phyloP scores from a whole-genome alignment of 768 basidiomycete species.

The Tephrocybe sp. region DNA sequence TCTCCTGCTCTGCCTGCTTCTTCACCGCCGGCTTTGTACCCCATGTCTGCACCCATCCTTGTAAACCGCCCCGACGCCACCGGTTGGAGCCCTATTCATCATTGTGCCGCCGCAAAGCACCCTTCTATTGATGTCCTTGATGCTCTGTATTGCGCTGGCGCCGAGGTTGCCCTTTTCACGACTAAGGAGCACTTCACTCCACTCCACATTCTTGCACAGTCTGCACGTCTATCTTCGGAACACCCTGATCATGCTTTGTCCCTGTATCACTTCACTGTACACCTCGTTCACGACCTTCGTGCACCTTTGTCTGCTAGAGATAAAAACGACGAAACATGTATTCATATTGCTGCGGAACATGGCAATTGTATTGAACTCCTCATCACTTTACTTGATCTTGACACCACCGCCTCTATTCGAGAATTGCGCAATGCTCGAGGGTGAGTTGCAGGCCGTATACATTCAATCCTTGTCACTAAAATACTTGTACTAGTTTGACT shows the following conservation, averaged over 20 bases:
- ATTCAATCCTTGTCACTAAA: conserved; percentile 3
- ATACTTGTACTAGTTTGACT: conserved; percentile 48
- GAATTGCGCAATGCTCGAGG: conserved; percentile 69
- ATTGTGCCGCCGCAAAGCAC: conserved; percentile 53
- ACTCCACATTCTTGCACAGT: conserved; percentile 62
- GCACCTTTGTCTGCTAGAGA: conserved; percentile 68
- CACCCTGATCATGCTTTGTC: conserved; percentile 31
- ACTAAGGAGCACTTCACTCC: conserved; percentile 59
- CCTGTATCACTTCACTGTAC: conserved; percentile 58
- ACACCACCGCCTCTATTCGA: conserved; percentile 50
- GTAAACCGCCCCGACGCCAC: conserved; percentile 66
- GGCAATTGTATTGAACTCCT: conserved; percentile 65
- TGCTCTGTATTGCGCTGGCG: conserved; percentile 71
- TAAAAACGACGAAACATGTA: conserved; percentile 68
- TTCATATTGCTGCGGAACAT: conserved; percentile 77
- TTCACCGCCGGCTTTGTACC: conserved; percentile 37
- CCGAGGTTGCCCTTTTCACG: conserved; percentile 71
- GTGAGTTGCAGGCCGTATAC: conserved; percentile 35
- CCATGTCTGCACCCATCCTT: conserved; percentile 49
- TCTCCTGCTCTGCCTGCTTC: conserved; percentile 36
- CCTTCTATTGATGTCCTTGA: conserved; percentile 67
- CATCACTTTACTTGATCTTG: conserved; percentile 62
- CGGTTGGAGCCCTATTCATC: conserved; percentile 74
- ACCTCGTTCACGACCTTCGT: conserved; percentile 67
- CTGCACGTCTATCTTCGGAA: conserved; percentile 28